A percentile compares a stretch with the other conserved stretches of the same genome.
Evolutionary conservation across 2,329 filamentous ascomycete genomes (phyloP).

Genomic region (Microcyclosporella mali): DNA sequence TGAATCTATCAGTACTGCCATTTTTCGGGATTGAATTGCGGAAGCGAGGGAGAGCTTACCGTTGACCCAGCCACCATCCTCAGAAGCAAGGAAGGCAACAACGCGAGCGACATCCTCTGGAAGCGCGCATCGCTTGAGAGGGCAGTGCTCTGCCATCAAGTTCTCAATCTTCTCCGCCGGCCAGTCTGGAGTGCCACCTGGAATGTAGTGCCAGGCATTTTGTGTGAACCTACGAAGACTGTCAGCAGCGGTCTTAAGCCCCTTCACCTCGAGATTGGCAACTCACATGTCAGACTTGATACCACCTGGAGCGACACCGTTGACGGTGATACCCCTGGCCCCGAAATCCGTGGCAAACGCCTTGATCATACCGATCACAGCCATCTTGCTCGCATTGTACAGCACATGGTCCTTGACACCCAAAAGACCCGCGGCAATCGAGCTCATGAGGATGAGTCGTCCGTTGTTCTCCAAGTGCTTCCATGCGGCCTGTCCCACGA

Average conservation of each 20-base stretch:
- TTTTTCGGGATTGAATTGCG: conserved; percentile 26
- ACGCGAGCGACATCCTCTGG: conserved; percentile 41
- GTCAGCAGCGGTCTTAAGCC: background rate
- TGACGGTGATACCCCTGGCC: conserved; percentile 61
- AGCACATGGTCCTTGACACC: conserved; percentile 66
- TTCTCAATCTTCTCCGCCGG: conserved; percentile 46
- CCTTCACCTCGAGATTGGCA: background rate
- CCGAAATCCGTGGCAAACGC: conserved; percentile 67
- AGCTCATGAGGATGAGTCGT: conserved; percentile 67
- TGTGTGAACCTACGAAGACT: conserved; percentile 63
- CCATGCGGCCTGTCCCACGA: conserved; percentile 69
- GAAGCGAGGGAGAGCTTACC: conserved; percentile 20
- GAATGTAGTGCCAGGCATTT: conserved; percentile 35
- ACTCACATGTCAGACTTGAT: conserved; percentile 65
- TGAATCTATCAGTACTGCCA: background rate
- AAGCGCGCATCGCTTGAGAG: conserved; percentile 43
- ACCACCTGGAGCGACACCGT: conserved; percentile 65
- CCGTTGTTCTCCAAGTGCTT: conserved; percentile 64
- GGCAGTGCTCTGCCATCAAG: conserved; percentile 46
- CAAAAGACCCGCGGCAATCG: conserved; percentile 61
- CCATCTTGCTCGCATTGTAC: conserved; percentile 67
- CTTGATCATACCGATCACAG: conserved; percentile 66
- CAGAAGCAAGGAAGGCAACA: conserved; percentile 35
- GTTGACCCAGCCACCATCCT: conserved; percentile 38
- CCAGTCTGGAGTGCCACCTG: conserved; percentile 44